Base-by-base conservation (phyloP, 306 rosid genomes). In the Quercus berberidifolia region DNA sequence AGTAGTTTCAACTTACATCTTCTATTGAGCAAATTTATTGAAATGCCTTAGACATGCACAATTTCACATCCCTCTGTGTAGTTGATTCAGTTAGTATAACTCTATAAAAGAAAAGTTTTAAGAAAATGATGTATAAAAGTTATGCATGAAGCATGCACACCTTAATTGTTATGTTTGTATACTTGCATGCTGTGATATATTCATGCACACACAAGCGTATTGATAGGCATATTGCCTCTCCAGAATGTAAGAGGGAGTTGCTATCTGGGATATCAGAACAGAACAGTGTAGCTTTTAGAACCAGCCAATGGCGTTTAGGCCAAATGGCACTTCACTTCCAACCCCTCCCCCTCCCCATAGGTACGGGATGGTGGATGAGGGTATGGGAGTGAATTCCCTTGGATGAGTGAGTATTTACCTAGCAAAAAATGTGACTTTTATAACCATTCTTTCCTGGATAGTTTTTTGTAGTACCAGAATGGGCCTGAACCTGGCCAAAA, bases 11-110 rank as follows among this genome's bases (percentile, higher is more conserved):
- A 68, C 58, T 83, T 19, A 52, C 73, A 52, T 54, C 77, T 69
- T 64, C 62, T 54, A 55, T 60, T 60, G 43, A 68, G 33, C 76
- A 72, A 67, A 28, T 68, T 79, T 75, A 70, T 74, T 67, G 65
- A 5, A n/a, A 60, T 49, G 20, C 60, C 38, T 69, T 21, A 52
- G 17, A 33, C 14, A 18, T 28, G 58, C 23, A 67, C 0, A 15
- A 31, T 67, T 67, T 25, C 15, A 20, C 25, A 31, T 18, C 71
- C 35, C 18, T 62, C 71, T 31, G 25, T 67, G 15, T 7, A 67
- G 71, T 33, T 12, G 51, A 67, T 67, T 67, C 71, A 67, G 51
- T 17, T 18, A 31, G 46, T 33, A 67, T 14, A 63, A 7, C 69
- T 8, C 15, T 31, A 19, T 49, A 49, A 49, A 12, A 49, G 17